Evolutionary conservation across 805 yeast genomes (phyloP).

Genomic region (Spathaspora sp.): DNA sequence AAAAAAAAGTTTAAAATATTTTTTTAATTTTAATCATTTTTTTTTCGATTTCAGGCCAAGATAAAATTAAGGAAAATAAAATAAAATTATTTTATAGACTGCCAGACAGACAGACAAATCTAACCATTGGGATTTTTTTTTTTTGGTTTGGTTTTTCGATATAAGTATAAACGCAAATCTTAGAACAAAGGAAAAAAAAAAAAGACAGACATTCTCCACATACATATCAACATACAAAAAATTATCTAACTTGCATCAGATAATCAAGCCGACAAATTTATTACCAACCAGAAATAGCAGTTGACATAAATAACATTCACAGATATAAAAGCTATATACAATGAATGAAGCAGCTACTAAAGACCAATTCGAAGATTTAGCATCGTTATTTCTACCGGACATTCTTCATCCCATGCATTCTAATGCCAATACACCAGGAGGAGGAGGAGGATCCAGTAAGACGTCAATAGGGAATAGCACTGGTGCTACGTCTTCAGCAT

Average conservation of each 20-base stretch:
- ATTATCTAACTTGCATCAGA: background rate
- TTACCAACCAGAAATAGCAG: too few species aligned
- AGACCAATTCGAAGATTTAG: conserved; percentile 29
- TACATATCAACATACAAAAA: background rate
- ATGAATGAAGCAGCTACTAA: conserved; percentile 6
- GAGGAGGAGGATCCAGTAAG: background rate
- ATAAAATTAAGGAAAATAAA: background rate
- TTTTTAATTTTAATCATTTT: background rate
- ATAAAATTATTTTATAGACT: background rate
- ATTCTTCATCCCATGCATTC: conserved; percentile 22
- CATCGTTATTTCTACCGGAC: conserved; percentile 40
- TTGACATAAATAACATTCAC: background rate
- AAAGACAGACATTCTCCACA: background rate
- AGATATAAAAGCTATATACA: background rate
- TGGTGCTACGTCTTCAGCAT: background rate
- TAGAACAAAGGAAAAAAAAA: background rate
- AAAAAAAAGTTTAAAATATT: background rate
- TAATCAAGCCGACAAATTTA: background rate
- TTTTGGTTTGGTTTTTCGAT: background rate
- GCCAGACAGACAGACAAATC: background rate
- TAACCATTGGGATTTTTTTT: background rate
- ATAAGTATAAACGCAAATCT: background rate
- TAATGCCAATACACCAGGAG: conserved; percentile 1
- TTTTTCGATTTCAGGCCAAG: background rate
- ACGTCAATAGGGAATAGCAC: background rate